phyloP scores from a whole-genome alignment of 495 filamentous ascomycete species.

The Aspergillus sclerotiicarbonarius region DNA sequence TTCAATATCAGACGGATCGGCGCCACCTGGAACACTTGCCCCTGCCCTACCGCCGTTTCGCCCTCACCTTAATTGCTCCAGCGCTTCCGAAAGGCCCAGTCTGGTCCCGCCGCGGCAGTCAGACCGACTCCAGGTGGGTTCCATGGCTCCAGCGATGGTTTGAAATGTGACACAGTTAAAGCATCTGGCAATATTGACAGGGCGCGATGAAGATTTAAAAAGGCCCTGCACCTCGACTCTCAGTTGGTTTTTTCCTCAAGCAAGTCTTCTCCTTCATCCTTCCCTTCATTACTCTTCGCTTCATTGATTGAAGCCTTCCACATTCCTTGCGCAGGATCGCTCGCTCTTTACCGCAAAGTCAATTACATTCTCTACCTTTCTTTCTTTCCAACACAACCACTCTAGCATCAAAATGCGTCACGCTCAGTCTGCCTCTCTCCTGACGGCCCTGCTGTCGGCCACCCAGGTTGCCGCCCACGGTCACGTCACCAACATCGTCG shows the following conservation, averaged over 20 bases:
- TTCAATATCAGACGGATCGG: constrained; percentile 1
- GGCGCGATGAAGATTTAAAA: not conserved
- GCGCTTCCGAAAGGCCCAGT: constrained; percentile 5
- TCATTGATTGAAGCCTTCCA: constrained; percentile 6
- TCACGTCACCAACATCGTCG: constrained; percentile 49
- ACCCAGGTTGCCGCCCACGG: constrained; percentile 51
- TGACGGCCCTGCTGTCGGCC: constrained; percentile 26
- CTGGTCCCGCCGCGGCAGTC: not conserved
- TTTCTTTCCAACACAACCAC: not conserved
- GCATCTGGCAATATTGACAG: not conserved
- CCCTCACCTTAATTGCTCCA: constrained; percentile 7
- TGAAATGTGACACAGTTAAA: not conserved
- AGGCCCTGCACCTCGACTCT: not conserved
- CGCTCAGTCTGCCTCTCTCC: constrained; percentile 10
- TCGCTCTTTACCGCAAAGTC: not conserved
- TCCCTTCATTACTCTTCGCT: not conserved
- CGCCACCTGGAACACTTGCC: constrained; percentile 5
- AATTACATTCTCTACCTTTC: constrained; percentile 1
- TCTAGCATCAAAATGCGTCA: constrained; percentile 6
- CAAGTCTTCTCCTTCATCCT: not conserved
- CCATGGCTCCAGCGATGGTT: not conserved
- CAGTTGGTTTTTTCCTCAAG: not conserved
- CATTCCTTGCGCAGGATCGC: constrained; percentile 6
- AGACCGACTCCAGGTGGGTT: not conserved
- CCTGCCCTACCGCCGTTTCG: constrained; percentile 2